Percentiles rank a stretch among this genome's conserved stretches.
Conservation (phyloP, 306 rosid genomes). For the Vigna trinervia region DNA sequence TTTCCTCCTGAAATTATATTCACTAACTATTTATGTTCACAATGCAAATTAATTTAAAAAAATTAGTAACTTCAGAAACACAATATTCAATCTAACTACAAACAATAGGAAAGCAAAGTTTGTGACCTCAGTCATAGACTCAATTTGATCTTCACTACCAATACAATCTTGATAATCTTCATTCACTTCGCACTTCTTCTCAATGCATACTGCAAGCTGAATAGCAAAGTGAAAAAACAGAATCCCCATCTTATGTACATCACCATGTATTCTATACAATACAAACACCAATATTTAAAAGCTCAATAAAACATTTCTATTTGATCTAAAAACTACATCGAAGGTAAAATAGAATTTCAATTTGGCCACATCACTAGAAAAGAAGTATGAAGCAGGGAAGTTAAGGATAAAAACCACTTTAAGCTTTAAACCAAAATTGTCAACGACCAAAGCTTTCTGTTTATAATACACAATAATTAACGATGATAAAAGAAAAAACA, state of each 20-base stretch:
- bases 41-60: constrained; percentile 2
- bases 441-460: background rate
- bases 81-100: background rate
- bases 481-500: background rate
- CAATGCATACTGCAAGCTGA: constrained; percentile 85
- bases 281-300: constrained; percentile 3
- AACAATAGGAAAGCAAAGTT: constrained; percentile 34
- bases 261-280: constrained; percentile 18
- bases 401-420: background rate
- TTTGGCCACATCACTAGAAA: constrained; percentile 14
- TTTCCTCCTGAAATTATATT: constrained; percentile 63
- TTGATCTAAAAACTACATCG: background rate
- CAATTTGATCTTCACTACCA: constrained; percentile 64
- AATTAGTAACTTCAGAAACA: background rate
- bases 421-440: constrained; percentile 17
- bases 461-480: background rate
- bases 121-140: constrained; percentile 59
- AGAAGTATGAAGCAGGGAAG: constrained; percentile 23
- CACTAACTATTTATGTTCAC: constrained; percentile 34
- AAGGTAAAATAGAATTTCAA: background rate
- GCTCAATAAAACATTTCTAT: constrained; percentile 5
- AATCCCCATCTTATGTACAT: constrained; percentile 22
- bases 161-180: constrained; percentile 81
- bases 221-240: constrained; percentile 38
- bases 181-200: constrained; percentile 57